Conservation (phyloP, 257 asterid genomes). For the Lycium ferocissimum region DNA sequence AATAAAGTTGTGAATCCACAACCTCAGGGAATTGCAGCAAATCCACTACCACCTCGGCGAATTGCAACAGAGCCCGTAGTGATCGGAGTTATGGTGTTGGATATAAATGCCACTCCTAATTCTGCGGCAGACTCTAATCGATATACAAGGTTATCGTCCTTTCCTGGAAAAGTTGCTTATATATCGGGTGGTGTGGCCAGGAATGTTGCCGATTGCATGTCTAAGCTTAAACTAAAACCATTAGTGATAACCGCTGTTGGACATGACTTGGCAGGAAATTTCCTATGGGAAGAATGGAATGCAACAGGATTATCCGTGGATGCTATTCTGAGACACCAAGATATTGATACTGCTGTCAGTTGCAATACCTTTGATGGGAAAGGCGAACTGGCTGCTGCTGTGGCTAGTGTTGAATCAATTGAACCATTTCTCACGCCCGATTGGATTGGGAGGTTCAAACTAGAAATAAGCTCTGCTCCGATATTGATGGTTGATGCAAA, state of each 20-base stretch:
- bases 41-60: too few relatives aligned
- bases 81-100: constrained; percentile 91
- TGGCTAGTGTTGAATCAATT: constrained; percentile 77
- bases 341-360: constrained; percentile 70
- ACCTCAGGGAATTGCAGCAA: too few relatives aligned
- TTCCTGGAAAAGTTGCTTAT: constrained; percentile 85
- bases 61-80: constrained; percentile 52
- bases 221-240: constrained; percentile 81
- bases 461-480: constrained; percentile 61
- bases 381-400: constrained; percentile 88
- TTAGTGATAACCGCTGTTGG: constrained; percentile 87
- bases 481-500: constrained; percentile 85
- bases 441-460: constrained; percentile 70
- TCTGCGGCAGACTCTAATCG: constrained; percentile 32
- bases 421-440: constrained; percentile 78
- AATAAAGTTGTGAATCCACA: too few relatives aligned
- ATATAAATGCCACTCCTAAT: constrained; percentile 66
- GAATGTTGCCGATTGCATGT: constrained; percentile 93
- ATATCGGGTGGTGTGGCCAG: constrained; percentile 88
- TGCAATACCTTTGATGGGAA: constrained; percentile 73
- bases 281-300: constrained; percentile 77
- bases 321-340: constrained; percentile 68
- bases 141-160: constrained; percentile 51
- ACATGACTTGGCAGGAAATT: constrained; percentile 60
- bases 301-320: constrained; percentile 65